Evolutionary conservation across 306 rosid genomes (phyloP), one percentile per base, ranked within the genome.

Genomic region (Prunus salicina): DNA sequence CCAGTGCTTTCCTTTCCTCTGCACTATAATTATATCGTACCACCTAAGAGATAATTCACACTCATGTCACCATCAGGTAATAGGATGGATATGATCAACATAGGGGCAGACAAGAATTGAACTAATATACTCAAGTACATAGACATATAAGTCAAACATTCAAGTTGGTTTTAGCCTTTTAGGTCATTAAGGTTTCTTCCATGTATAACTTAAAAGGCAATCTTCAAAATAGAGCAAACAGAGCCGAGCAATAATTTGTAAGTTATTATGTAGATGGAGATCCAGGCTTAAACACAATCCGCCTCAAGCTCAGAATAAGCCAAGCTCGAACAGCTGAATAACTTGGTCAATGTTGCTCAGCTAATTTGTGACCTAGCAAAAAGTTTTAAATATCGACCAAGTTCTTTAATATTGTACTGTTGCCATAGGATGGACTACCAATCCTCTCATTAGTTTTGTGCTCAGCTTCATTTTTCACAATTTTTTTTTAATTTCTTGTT

Each of bases 1-100:
- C 93, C 76, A 95, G 84, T 12, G 89, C 92, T 87, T 86, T 95
- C 83, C 98, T 89, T 84, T 95, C 98, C 53, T 95, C 98, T 16
- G 87, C 81, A 84, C 80, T 90, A 82, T 95, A 95, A 65, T 95
- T 95, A 89, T 90, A 91, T 13, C 98, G 90, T 78, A 95, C 98
- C 25, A 95, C 98, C 98, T 95, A 77, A 67, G 75, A 75, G 78
- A 72, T 58, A 76, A 64, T 75, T 57, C 74, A 53, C 22, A 56
- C 43, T 13, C 67, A 67, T 49, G 55, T 41, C 49, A 82, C 58
- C 27, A 74, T 55, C 81, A 75, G 47, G 74, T 52, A 71, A 72
- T 46, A 76, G 38, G 52, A 71, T 3, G 27, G 47, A 53, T 46
- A 69, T n/a, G 14, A 58, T 24, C 49, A 20, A 52, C 30, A 1